A percentile compares a stretch with the other conserved stretches of the same genome.
These are phyloP conservation scores for Fusarium mangiferae DNA, from an alignment of 2,329 filamentous ascomycete genomes.

Conservation along the genomic window DNA sequence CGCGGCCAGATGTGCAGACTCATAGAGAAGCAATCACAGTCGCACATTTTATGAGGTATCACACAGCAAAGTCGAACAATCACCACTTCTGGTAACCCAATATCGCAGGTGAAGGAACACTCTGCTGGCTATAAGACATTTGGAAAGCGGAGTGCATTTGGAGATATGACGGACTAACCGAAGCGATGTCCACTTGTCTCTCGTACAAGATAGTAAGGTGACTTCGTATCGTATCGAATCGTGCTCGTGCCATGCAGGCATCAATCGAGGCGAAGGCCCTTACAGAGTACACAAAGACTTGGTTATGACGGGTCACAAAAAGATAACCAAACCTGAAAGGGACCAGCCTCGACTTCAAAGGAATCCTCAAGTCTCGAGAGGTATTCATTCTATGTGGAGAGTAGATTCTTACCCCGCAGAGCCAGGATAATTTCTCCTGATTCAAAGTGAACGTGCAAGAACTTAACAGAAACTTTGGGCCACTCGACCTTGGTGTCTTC, in stretches of 20 bases:
- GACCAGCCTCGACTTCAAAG: neutral
- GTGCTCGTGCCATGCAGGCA: slow-evolving; percentile 3
- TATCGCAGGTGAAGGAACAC: neutral
- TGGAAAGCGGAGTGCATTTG: neutral
- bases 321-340: neutral
- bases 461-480: neutral
- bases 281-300: neutral
- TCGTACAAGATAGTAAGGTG: neutral
- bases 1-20: slow-evolving; percentile 18
- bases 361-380: neutral
- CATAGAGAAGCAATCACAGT: neutral
- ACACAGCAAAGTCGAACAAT: slow-evolving; percentile 10
- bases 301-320: slow-evolving; percentile 2
- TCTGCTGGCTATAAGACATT: neutral
- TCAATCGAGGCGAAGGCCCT: neutral
- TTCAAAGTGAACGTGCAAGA: neutral
- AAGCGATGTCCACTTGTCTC: neutral
- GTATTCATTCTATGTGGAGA: neutral
- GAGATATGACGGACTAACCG: neutral
- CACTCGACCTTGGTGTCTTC: neutral
- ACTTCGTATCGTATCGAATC: slow-evolving; percentile 19
- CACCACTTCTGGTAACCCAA: neutral
- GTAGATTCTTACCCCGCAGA: neutral
- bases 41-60: slow-evolving; percentile 11
- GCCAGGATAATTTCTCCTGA: neutral